These are phyloP conservation scores for Nicotiana otophora DNA, from an alignment of 257 asterid genomes.

Conservation along the genomic window DNA sequence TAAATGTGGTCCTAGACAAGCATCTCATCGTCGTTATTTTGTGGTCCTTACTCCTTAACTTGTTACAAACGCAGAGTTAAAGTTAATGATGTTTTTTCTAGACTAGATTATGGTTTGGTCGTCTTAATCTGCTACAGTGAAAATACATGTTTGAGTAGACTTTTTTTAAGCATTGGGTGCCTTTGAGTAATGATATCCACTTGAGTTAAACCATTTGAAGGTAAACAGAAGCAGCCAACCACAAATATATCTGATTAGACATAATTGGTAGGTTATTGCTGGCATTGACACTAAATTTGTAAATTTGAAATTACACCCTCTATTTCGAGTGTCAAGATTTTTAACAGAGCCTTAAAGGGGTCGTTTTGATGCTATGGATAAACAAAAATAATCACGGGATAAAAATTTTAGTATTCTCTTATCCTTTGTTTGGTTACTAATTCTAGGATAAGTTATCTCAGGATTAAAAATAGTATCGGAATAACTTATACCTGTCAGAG, in stretches of 20 bases:
- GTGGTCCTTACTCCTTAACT: constrained; percentile 5
- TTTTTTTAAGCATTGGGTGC: background rate
- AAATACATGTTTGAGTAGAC: constrained; percentile 1
- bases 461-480: no score
- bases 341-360: no score
- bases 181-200: constrained; percentile 6
- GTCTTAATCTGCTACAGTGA: constrained; percentile 10
- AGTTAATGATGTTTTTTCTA: constrained; percentile 1
- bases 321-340: background rate
- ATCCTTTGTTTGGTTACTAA: no score
- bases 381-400: no score
- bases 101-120: background rate
- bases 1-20: constrained; percentile 14
- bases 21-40: background rate
- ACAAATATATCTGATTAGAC: constrained; percentile 2
- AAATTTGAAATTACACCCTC: background rate
- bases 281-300: background rate
- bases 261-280: constrained; percentile 1
- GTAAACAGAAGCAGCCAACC: background rate
- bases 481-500: no score
- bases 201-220: constrained; percentile 4
- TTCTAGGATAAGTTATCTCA: no score
- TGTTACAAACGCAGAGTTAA: background rate
- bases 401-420: no score
- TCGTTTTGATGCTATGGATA: no score